Evolutionary conservation across 176 grass and related monocot species (phyloP), one percentile per base, ranked within the genome.

Genomic region (Rhynchospora tenuis): DNA sequence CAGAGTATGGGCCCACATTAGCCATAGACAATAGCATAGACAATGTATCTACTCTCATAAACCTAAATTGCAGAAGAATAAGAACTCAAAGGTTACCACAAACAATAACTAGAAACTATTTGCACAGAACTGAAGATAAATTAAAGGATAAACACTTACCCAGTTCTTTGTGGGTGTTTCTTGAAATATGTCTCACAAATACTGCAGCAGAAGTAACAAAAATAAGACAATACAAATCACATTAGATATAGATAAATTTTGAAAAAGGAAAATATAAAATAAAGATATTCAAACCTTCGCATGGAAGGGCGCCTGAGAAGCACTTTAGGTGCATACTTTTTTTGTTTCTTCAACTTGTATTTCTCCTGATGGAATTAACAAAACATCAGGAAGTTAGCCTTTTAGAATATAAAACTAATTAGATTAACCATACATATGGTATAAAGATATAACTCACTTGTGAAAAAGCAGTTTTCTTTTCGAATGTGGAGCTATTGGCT

Each of bases 101-200:
- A 54, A 9, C 43, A 61, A 81, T 57, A 51, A 77, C 16, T 31
- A 78, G 19, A 63, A 86, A 86, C 17, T 56, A 14, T 59, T 65
- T 83, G 12, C 7, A 62, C 7, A 42, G 20, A 85, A 89, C 58
- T 64, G 64, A 67, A 86, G 59, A 73, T 57, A 77, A 79, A 68
- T 65, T 58, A 6, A 57, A 62, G 75, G 22, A 17, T 26, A 23
- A 74, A 43, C 38, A 89, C 48, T 88, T 91, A 99, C 96, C 96
- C 93, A 86, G 42, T 99, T 83, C 89, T 91, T 91, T 83, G 88
- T 50, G 96, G 93, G 81, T 64, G 79, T 84, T 99, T 99, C 92
- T 95, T 99, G 89, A 95, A 95, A 87, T 99, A 99, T 73, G 96
- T 99, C 80, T 99, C 96, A 59, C 96, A 99, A 84, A 99, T 99